phyloP scores from a whole-genome alignment of 176 grass and related monocot genomes.

The Urochloa ruziziensis region DNA sequence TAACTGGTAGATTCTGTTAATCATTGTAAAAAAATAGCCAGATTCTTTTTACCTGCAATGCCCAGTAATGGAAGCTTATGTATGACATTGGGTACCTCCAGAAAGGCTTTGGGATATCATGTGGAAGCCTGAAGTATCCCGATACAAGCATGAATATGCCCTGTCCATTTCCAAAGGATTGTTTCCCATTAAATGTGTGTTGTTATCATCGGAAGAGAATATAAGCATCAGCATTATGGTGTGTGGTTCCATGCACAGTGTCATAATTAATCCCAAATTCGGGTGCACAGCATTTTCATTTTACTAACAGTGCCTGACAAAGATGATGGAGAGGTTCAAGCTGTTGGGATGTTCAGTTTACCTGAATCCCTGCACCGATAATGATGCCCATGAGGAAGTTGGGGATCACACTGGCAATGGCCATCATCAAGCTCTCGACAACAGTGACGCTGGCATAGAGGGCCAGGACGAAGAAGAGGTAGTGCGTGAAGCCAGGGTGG shows the following conservation, averaged over 20 bases:
- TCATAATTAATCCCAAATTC: slow-evolving; percentile 9
- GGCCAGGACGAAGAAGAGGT: slow-evolving; percentile 84
- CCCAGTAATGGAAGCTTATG: slow-evolving; percentile 98
- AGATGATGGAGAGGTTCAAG: background rate
- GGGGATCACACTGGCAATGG: slow-evolving; percentile 94
- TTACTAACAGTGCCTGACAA: background rate
- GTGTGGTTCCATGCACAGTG: slow-evolving; percentile 1
- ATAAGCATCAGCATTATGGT: slow-evolving; percentile 6
- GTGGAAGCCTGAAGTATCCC: slow-evolving; percentile 89
- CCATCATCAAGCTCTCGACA: slow-evolving; percentile 99
- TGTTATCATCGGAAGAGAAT: slow-evolving; percentile 22
- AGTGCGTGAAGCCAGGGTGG: slow-evolving; percentile 88
- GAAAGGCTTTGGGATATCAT: slow-evolving; percentile 95
- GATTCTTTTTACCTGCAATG: slow-evolving; percentile 66
- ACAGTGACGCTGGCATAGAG: slow-evolving; percentile 91
- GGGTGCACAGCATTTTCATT: background rate
- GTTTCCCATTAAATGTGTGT: slow-evolving; percentile 12
- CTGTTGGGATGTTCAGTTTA: slow-evolving; percentile 25
- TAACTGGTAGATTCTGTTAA: background rate
- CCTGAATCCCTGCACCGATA: slow-evolving; percentile 97
- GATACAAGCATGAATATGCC: slow-evolving; percentile 99
- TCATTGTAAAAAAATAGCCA: background rate
- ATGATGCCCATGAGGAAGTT: slow-evolving; percentile 99
- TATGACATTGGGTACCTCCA: slow-evolving; percentile 99
- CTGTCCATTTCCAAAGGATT: slow-evolving; percentile 52